These are phyloP conservation scores for Saxophila tyrrhenica DNA, from an alignment of 495 filamentous ascomycete genomes.

Conservation along the genomic window DNA sequence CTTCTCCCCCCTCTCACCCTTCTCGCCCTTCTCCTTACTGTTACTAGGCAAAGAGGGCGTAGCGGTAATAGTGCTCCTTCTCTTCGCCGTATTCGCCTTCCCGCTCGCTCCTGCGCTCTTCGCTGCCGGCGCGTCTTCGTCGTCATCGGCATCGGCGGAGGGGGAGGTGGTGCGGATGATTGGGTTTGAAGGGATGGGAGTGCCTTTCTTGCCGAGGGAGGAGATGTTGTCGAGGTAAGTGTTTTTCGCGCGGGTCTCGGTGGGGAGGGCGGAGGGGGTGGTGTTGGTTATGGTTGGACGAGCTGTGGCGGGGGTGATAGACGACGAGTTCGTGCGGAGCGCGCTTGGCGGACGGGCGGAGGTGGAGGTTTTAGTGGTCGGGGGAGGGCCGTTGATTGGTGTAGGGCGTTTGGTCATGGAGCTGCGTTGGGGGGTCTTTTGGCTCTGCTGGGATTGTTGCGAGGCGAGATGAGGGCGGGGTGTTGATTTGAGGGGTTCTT, in stretches of 20 bases:
- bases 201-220: background rate
- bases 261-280: background rate
- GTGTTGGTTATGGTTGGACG: background rate
- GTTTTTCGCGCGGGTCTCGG: background rate
- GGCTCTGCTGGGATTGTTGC: background rate
- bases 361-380: background rate
- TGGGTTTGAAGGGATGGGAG: background rate
- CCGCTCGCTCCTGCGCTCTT: background rate
- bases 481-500: conserved; percentile 1
- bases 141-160: background rate
- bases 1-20: background rate
- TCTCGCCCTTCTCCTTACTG: background rate
- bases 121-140: background rate
- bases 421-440: no score
- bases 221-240: conserved; percentile 10
- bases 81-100: conserved; percentile 13
- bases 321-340: background rate
- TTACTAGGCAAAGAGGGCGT: conserved; percentile 16
- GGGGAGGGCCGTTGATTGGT: background rate
- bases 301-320: no score
- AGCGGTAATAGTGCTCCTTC: conserved; percentile 20
- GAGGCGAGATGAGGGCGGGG: conserved; percentile 1
- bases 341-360: background rate
- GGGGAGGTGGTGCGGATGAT: background rate
- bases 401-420: no score